phyloP scores from a whole-genome alignment of 257 asterid species.

The Perilla frutescens region DNA sequence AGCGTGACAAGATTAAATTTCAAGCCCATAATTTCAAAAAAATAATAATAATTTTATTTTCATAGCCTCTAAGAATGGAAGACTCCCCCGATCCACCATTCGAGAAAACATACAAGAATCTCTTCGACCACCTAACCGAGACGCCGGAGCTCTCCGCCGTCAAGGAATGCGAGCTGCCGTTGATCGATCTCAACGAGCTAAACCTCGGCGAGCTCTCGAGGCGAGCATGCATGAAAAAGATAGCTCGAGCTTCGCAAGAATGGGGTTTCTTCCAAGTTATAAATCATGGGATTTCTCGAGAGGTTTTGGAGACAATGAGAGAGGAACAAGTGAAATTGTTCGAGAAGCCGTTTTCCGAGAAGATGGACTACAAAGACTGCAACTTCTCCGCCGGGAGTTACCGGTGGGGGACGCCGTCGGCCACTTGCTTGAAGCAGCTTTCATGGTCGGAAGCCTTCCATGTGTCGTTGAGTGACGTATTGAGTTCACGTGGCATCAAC shows the following conservation, averaged over 20 bases:
- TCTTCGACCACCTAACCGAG: conserved; percentile 41
- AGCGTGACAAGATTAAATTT: not conserved
- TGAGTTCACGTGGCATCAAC: conserved; percentile 45
- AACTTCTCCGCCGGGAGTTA: conserved; percentile 78
- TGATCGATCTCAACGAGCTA: conserved; percentile 65
- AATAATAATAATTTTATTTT: conserved; percentile 15
- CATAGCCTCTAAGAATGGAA: conserved; percentile 60
- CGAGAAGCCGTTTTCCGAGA: conserved; percentile 67
- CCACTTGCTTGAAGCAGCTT: conserved; percentile 65
- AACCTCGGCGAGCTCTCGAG: conserved; percentile 50
- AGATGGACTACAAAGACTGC: conserved; percentile 45
- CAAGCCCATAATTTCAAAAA: not conserved
- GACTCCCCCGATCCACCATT: conserved; percentile 88
- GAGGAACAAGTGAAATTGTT: conserved; percentile 69
- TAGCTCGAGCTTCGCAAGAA: conserved; percentile 73
- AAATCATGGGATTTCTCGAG: conserved; percentile 80
- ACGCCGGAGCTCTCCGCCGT: conserved; percentile 39
- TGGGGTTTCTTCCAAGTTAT: conserved; percentile 96
- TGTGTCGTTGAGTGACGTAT: conserved; percentile 64
- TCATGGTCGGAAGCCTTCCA: conserved; percentile 98
- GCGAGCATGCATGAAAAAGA: conserved; percentile 62
- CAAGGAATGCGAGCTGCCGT: conserved; percentile 78
- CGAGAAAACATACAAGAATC: conserved; percentile 56
- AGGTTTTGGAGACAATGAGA: conserved; percentile 68
- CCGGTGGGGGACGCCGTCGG: conserved; percentile 91